phyloP scores from a whole-genome alignment of 495 filamentous ascomycete genomes.

The Symbiotaphrina buchneri region DNA sequence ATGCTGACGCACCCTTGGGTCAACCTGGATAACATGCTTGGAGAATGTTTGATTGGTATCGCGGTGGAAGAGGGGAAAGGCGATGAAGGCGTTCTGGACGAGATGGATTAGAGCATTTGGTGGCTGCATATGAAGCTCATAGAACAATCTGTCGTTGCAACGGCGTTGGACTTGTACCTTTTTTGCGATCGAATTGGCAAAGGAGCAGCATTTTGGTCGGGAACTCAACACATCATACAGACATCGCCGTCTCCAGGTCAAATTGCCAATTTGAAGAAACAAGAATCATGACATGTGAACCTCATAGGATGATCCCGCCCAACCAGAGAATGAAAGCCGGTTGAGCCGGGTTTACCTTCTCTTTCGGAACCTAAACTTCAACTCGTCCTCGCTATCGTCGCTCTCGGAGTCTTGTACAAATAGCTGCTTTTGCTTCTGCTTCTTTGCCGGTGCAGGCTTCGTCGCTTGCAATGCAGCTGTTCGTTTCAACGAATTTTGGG shows the following conservation, averaged over 20 bases:
- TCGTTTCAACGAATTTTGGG: constrained; percentile 10
- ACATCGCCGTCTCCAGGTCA: no score
- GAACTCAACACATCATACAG: no score
- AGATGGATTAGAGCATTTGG: no score
- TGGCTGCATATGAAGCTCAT: not conserved
- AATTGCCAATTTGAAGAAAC: not conserved
- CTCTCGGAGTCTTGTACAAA: constrained; percentile 13
- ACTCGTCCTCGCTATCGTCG: constrained; percentile 27
- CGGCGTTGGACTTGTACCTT: constrained; percentile 1
- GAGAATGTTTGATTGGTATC: constrained; percentile 67
- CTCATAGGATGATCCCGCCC: not conserved
- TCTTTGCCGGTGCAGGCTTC: constrained; percentile 20
- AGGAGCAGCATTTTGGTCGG: no score
- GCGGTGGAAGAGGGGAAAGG: constrained; percentile 60
- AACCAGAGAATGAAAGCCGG: not conserved
- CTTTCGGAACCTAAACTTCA: constrained; percentile 27
- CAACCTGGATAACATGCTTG: constrained; percentile 86
- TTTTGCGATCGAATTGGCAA: no score
- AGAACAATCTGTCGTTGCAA: constrained; percentile 1
- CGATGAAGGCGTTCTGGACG: no score
- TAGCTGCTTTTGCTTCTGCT: constrained; percentile 15
- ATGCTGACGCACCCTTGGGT: constrained; percentile 94
- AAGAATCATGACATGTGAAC: not conserved
- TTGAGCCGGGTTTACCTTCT: constrained; percentile 9
- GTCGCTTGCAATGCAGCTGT: constrained; percentile 11